phyloP scores from a whole-genome alignment of 2,329 filamentous ascomycete genomes.

The Colletotrichum destructivum region DNA sequence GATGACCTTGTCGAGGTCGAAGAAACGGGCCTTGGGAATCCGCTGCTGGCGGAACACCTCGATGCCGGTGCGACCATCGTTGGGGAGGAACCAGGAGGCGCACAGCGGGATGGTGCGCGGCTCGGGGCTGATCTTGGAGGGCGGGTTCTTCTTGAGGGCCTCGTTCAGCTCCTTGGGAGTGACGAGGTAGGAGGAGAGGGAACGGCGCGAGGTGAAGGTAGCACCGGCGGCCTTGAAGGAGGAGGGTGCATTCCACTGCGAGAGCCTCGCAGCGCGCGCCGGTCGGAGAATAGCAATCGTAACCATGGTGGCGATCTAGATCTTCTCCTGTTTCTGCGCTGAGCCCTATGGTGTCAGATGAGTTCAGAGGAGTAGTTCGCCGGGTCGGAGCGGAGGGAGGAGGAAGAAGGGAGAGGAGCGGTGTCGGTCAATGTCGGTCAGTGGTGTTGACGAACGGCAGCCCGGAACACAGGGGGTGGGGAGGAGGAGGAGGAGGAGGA shows the following conservation, averaged over 20 bases:
- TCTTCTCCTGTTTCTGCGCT: not conserved
- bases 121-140: conserved; percentile 83
- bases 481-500: not conserved
- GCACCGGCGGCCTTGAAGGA: conserved; percentile 52
- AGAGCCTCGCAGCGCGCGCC: conserved; percentile 54
- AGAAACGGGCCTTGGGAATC: conserved; percentile 93
- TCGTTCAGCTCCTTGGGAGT: conserved; percentile 85
- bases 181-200: conserved; percentile 87
- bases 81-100: conserved; percentile 96
- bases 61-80: conserved; percentile 86
- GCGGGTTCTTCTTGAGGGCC: conserved; percentile 86
- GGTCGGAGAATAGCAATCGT: conserved; percentile 60
- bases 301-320: conserved; percentile 55
- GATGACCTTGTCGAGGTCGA: conserved; percentile 93
- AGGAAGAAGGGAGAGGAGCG: not conserved
- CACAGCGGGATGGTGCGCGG: conserved; percentile 91
- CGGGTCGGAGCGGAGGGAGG: not conserved
- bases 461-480: conserved; percentile 25
- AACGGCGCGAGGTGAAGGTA: conserved; percentile 56
- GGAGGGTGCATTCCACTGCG: conserved; percentile 53
- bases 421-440: conserved; percentile 35
- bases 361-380: conserved; percentile 10
- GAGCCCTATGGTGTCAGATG: conserved; percentile 20
- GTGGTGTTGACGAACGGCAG: conserved; percentile 31
- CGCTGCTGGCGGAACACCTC: conserved; percentile 85